Conservation (phyloP, 305 asterid genomes). For the Fraxinus floribunda region DNA sequence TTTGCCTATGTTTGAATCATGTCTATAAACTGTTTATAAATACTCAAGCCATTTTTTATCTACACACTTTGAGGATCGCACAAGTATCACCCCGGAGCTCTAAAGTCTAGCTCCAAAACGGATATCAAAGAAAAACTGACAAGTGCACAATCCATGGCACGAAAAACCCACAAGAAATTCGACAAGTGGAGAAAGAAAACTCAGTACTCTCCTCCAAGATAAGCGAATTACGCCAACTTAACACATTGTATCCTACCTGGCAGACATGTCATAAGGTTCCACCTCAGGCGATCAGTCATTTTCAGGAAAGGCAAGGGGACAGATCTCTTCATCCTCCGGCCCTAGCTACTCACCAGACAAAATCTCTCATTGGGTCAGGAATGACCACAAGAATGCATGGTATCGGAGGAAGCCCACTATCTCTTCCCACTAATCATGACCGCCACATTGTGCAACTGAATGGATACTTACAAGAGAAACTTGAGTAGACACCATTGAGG, state of each 20-base stretch:
- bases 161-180: background rate
- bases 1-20: background rate
- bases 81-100: background rate
- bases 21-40: background rate
- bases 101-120: background rate
- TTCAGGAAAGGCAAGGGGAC: background rate
- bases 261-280: background rate
- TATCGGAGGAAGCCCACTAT: background rate
- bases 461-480: background rate
- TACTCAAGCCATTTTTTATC: background rate
- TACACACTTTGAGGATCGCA: background rate
- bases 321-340: background rate
- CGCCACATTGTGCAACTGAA: background rate
- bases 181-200: background rate
- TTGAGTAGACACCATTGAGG: background rate
- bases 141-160: background rate
- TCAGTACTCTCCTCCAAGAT: background rate
- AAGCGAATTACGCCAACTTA: background rate
- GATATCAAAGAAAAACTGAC: background rate
- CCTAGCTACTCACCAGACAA: background rate
- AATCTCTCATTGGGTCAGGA: background rate
- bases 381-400: background rate
- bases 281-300: background rate
- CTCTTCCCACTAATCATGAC: background rate
- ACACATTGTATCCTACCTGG: background rate